Evolutionary conservation across 768 basidiomycete genomes (phyloP).

Genomic region (Lyophyllum shimeji): DNA sequence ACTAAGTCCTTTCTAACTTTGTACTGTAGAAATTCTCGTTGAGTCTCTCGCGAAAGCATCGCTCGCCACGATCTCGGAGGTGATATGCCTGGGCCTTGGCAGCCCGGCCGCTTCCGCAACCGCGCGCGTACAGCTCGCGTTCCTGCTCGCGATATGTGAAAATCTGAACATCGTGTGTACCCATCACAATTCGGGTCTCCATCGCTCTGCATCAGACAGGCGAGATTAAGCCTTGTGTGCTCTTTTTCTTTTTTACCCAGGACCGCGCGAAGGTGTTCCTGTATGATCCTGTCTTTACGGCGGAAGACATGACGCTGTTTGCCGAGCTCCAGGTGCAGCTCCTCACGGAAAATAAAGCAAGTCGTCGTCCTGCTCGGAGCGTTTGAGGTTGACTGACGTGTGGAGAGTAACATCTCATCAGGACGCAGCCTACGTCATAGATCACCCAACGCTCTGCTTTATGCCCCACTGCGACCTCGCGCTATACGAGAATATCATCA

Average conservation of each 20-base stretch:
- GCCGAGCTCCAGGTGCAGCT: slow-evolving; percentile 38
- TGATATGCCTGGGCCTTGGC: slow-evolving; percentile 75
- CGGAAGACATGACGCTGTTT: slow-evolving; percentile 55
- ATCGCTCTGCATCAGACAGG: slow-evolving; percentile 10
- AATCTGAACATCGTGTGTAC: slow-evolving; percentile 60
- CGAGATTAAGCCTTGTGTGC: slow-evolving; percentile 10
- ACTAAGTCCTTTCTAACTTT: slow-evolving; percentile 13
- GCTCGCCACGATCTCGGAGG: slow-evolving; percentile 26
- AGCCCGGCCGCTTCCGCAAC: slow-evolving; percentile 64
- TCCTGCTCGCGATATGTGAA: slow-evolving; percentile 56
- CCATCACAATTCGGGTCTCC: neutral
- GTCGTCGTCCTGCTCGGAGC: slow-evolving; percentile 22
- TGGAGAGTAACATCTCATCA: slow-evolving; percentile 16
- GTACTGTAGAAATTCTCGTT: slow-evolving; percentile 33
- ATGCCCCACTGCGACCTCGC: slow-evolving; percentile 81
- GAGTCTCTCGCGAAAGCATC: slow-evolving; percentile 27
- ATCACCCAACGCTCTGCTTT: slow-evolving; percentile 60
- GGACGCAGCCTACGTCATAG: slow-evolving; percentile 33
- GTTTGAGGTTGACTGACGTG: slow-evolving; percentile 1
- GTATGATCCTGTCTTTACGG: slow-evolving; percentile 77
- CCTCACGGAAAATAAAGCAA: slow-evolving; percentile 47
- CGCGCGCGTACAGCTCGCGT: slow-evolving; percentile 67
- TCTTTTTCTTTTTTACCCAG: slow-evolving; percentile 31
- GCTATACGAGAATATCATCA: slow-evolving; percentile 66
- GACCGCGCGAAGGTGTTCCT: slow-evolving; percentile 45